Base-by-base conservation (phyloP, 768 basidiomycete species). In the Amanita subjunquillea region DNA sequence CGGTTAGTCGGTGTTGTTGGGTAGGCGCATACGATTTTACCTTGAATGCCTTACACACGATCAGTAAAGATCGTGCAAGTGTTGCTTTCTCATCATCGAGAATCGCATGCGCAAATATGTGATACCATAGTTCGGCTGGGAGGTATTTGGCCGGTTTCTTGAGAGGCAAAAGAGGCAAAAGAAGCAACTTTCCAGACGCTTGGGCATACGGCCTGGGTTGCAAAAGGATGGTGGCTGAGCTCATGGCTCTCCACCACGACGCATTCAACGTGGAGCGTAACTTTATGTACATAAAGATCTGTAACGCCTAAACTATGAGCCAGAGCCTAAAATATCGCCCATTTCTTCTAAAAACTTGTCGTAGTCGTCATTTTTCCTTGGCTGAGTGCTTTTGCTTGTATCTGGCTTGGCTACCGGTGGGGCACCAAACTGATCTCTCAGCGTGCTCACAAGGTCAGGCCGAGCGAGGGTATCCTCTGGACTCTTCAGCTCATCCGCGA, bases 311-410 rank as follows among this genome's bases (percentile, higher is more conserved):
- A 30, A 29, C 43, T 50, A 51, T 12, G 41, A 37, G 10, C 41
- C 42, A n/a, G 29, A 29, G 15, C 51, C 51, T 36, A 88, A 61
- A 44, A 88, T 75, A 62, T 87, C 85, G 29, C 76, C 74, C 77
- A 88, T 81, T 57, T 86, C 86, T 52, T 84, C 85, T 39, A 87
- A 69, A 66, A 87, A 89, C 56, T 81, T 87, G 49, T 76, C 78
- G 61, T 89, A 90, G 58, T 88, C 87, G 54, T 82, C 82, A 63
- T 77, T 81, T 52, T 65, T 67, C 62, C 74, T 66, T 54, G 56
- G 64, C 15, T 41, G 43, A 48, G 60, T 68, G 56, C 53, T 57
- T 46, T 6, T 50, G 54, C 17, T 47, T 15, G 55, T 10, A 53
- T 52, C 39, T 12, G 37, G 13, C 30, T 32, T 47, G 9, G 53